Conservation (phyloP, 2,329 filamentous ascomycete genomes). For the Fusarium caatingaense region DNA sequence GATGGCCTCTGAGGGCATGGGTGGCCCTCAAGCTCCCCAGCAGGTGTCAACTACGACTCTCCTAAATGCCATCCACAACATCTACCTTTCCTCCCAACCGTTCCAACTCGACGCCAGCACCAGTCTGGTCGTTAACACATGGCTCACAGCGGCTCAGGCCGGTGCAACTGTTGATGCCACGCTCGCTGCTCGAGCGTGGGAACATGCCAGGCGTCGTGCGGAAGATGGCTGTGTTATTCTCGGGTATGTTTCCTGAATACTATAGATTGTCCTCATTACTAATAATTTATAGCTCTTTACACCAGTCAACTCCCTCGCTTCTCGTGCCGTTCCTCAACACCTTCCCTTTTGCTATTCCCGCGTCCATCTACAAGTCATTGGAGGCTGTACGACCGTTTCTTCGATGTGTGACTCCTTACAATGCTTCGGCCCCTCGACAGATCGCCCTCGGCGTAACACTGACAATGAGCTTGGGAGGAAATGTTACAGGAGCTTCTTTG, state of each 20-base stretch:
- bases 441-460: slow-evolving; percentile 84
- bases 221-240: slow-evolving; percentile 95
- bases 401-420: slow-evolving; percentile 86
- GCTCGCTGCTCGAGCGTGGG: slow-evolving; percentile 87
- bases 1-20: slow-evolving; percentile 71
- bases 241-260: slow-evolving; percentile 69
- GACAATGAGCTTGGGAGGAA: slow-evolving; percentile 83
- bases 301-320: slow-evolving; percentile 87
- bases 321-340: slow-evolving; percentile 83
- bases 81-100: slow-evolving; percentile 84
- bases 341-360: slow-evolving; percentile 82
- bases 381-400: slow-evolving; percentile 88
- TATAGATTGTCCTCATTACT: background rate
- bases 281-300: slow-evolving; percentile 75
- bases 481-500: slow-evolving; percentile 78
- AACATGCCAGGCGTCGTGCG: slow-evolving; percentile 92
- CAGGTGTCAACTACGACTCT: slow-evolving; percentile 94
- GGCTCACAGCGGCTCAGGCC: slow-evolving; percentile 82
- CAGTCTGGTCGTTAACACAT: slow-evolving; percentile 94
- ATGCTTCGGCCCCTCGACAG: slow-evolving; percentile 85
- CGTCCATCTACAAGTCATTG: slow-evolving; percentile 80
- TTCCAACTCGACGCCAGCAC: slow-evolving; percentile 90
- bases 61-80: slow-evolving; percentile 90
- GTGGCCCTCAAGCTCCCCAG: slow-evolving; percentile 76
- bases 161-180: slow-evolving; percentile 81